phyloP scores from a whole-genome alignment of 345 rosid genomes.

The Citrus sinensis region DNA sequence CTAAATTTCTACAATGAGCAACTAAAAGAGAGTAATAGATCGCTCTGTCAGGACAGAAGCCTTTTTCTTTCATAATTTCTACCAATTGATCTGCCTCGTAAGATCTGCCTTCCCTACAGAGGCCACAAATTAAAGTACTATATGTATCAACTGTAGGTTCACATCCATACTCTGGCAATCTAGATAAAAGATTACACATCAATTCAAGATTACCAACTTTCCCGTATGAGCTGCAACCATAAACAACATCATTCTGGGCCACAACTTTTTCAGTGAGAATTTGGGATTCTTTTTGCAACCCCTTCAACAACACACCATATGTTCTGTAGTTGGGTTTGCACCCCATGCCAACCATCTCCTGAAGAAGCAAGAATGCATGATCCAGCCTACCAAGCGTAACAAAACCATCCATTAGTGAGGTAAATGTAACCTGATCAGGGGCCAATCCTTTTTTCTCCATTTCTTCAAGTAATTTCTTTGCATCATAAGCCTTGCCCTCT shows the following conservation, averaged over 20 bases:
- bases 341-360: conserved; percentile 39
- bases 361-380: conserved; percentile 48
- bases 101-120: conserved; percentile 52
- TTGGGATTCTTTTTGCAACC: conserved; percentile 44
- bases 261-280: conserved; percentile 35
- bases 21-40: conserved; percentile 36
- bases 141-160: conserved; percentile 41
- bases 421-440: conserved; percentile 51
- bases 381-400: conserved; percentile 50
- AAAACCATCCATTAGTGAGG: conserved; percentile 55
- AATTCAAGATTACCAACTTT: conserved; percentile 23
- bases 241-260: conserved; percentile 35
- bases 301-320: conserved; percentile 49
- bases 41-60: conserved; percentile 36
- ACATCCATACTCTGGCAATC: conserved; percentile 44
- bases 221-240: conserved; percentile 26
- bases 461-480: conserved; percentile 50
- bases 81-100: conserved; percentile 45
- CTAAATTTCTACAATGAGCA: conserved; percentile 49
- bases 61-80: conserved; percentile 47
- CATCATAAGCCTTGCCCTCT: conserved; percentile 48
- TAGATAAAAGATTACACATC: conserved; percentile 37
- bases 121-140: conserved; percentile 36
- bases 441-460: conserved; percentile 43
- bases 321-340: conserved; percentile 58